phyloP scores from a whole-genome alignment of 2,329 filamentous ascomycete genomes.

The Trichoderma hamatum region DNA sequence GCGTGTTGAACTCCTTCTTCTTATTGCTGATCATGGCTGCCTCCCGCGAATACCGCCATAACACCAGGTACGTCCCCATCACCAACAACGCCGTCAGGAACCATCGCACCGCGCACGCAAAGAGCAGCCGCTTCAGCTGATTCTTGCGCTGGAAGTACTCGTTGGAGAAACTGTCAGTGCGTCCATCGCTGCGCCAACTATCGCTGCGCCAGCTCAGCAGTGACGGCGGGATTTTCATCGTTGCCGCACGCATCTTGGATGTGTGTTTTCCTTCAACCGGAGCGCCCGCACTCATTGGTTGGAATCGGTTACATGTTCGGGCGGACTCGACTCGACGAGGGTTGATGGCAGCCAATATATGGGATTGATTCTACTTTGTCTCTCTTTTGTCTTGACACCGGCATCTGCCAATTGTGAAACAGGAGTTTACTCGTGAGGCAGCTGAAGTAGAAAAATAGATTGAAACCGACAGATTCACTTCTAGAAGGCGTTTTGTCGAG shows the following conservation, averaged over 20 bases:
- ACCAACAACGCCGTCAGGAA: slow-evolving; percentile 37
- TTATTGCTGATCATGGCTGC: slow-evolving; percentile 38
- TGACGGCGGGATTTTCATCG: slow-evolving; percentile 8
- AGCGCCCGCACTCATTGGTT: slow-evolving; percentile 6
- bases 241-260: slow-evolving; percentile 6
- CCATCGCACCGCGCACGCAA: slow-evolving; percentile 34
- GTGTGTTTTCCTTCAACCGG: slow-evolving; percentile 2
- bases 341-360: slow-evolving; percentile 1
- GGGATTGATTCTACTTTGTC: not conserved
- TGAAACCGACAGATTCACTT: not conserved
- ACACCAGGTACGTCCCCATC: slow-evolving; percentile 36
- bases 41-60: slow-evolving; percentile 36
- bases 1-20: slow-evolving; percentile 48
- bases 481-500: not conserved
- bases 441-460: not conserved
- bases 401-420: not conserved
- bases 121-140: slow-evolving; percentile 31
- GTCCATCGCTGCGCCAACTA: slow-evolving; percentile 31
- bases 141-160: slow-evolving; percentile 30
- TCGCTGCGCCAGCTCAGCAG: slow-evolving; percentile 19
- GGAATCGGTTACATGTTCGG: slow-evolving; percentile 16
- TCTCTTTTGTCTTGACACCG: not conserved
- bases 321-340: not conserved
- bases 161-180: slow-evolving; percentile 30
- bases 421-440: not conserved